Percentiles rank a stretch among this genome's conserved stretches.
Evolutionary conservation across 768 basidiomycete genomes (phyloP).

Genomic region (Phaeotremella skinneri): DNA sequence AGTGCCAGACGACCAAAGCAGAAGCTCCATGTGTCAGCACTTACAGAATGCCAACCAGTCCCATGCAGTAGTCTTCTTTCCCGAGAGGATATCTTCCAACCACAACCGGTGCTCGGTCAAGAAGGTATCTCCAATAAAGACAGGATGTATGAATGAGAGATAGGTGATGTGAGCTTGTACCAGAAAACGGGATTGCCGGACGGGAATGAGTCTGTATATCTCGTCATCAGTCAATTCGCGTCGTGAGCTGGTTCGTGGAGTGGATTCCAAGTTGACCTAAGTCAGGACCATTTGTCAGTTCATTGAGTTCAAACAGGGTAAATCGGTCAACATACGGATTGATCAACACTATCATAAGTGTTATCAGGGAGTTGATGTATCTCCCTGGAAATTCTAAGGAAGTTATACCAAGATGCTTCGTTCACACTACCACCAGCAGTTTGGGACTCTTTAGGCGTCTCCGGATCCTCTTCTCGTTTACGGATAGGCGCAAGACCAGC

Average conservation of each 20-base stretch:
- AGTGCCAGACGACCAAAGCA: background rate
- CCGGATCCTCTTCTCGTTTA: background rate
- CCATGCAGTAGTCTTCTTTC: background rate
- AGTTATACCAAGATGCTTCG: background rate
- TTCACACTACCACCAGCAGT: background rate
- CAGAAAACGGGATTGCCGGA: constrained; percentile 1
- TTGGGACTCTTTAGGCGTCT: background rate
- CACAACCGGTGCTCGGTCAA: background rate
- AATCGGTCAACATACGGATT: background rate
- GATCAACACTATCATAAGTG: background rate
- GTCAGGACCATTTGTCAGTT: background rate
- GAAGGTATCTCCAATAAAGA: background rate
- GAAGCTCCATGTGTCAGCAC: background rate
- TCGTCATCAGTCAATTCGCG: background rate
- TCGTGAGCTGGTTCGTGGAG: background rate
- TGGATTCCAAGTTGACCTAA: constrained; percentile 1
- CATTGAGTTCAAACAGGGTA: background rate
- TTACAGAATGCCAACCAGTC: background rate
- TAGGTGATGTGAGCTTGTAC: background rate
- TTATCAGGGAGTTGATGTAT: background rate
- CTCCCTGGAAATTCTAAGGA: background rate
- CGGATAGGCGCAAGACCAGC: background rate
- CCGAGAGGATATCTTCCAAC: background rate
- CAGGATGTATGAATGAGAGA: background rate
- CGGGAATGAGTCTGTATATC: background rate